These are phyloP conservation scores for Colletotrichum australisinense DNA, from an alignment of 2,329 filamentous ascomycete species.

Conservation along the genomic window DNA sequence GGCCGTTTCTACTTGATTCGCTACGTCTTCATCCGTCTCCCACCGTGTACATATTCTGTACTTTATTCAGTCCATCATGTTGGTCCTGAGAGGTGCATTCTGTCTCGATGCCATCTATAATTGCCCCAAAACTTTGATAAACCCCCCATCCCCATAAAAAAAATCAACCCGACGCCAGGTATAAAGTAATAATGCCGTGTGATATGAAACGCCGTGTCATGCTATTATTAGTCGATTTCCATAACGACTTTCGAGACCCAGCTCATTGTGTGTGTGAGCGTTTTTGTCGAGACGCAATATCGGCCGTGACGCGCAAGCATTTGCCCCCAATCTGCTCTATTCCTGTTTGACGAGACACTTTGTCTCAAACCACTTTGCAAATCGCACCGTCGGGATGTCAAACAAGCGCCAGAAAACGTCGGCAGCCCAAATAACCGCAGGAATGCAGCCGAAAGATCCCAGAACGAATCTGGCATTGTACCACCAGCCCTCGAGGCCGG, in stretches of 20 bases:
- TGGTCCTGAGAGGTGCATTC: constrained; percentile 19
- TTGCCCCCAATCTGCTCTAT: neutral
- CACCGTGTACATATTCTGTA: neutral
- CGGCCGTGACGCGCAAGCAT: constrained; percentile 11
- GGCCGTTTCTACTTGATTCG: constrained; percentile 11
- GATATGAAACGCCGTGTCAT: constrained; percentile 33
- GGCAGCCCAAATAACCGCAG: constrained; percentile 63
- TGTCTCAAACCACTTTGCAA: constrained; percentile 66
- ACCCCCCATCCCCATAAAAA: constrained; percentile 1
- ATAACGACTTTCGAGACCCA: constrained; percentile 13
- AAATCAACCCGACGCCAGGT: constrained; percentile 27
- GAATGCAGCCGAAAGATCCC: constrained; percentile 59
- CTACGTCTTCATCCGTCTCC: neutral
- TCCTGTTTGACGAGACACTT: constrained; percentile 49
- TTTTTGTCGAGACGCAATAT: constrained; percentile 1
- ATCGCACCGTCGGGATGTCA: constrained; percentile 66
- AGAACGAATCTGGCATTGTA: constrained; percentile 61
- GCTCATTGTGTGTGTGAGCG: neutral
- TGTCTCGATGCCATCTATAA: constrained; percentile 17
- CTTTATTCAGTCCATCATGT: neutral
- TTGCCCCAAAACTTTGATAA: constrained; percentile 5
- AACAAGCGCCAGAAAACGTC: constrained; percentile 68
- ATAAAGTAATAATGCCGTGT: constrained; percentile 31
- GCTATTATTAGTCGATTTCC: constrained; percentile 33
- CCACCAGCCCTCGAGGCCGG: constrained; percentile 56